phyloP scores from a whole-genome alignment of 805 yeast species.

The Nakazawaea ambrosiae region DNA sequence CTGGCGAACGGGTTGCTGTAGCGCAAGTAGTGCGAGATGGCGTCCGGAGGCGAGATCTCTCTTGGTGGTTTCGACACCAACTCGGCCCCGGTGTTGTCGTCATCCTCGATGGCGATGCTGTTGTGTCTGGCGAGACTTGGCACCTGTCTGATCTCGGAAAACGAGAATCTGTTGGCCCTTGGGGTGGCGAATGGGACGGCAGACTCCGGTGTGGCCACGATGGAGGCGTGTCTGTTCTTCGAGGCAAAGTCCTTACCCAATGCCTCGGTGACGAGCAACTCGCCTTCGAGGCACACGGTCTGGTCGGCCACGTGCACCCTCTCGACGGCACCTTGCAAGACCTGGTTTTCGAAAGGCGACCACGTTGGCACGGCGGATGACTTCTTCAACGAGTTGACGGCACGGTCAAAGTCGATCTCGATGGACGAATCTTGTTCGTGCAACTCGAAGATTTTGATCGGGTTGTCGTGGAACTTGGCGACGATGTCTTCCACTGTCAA shows the following conservation, averaged over 20 bases:
- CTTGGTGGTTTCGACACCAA: slow-evolving; percentile 71
- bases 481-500: slow-evolving; percentile 69
- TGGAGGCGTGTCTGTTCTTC: slow-evolving; percentile 35
- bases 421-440: slow-evolving; percentile 74
- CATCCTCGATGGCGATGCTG: slow-evolving; percentile 25
- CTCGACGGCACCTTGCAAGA: slow-evolving; percentile 76
- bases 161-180: slow-evolving; percentile 39
- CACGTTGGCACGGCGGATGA: slow-evolving; percentile 31
- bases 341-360: slow-evolving; percentile 49
- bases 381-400: slow-evolving; percentile 30
- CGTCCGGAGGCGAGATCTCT: slow-evolving; percentile 70
- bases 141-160: slow-evolving; percentile 34
- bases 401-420: slow-evolving; percentile 79
- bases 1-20: slow-evolving; percentile 85
- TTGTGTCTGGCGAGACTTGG: slow-evolving; percentile 22
- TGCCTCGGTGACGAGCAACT: slow-evolving; percentile 51
- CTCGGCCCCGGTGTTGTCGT: slow-evolving; percentile 53
- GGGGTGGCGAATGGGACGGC: slow-evolving; percentile 26
- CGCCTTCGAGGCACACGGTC: slow-evolving; percentile 83
- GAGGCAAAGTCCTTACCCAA: slow-evolving; percentile 52
- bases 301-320: slow-evolving; percentile 75
- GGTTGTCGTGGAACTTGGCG: slow-evolving; percentile 70
- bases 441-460: slow-evolving; percentile 74
- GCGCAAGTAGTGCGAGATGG: slow-evolving; percentile 70
- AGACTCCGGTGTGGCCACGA: slow-evolving; percentile 20